These are phyloP conservation scores for Dalbergia oliveri DNA, from an alignment of 306 rosid species.

Conservation along the genomic window DNA sequence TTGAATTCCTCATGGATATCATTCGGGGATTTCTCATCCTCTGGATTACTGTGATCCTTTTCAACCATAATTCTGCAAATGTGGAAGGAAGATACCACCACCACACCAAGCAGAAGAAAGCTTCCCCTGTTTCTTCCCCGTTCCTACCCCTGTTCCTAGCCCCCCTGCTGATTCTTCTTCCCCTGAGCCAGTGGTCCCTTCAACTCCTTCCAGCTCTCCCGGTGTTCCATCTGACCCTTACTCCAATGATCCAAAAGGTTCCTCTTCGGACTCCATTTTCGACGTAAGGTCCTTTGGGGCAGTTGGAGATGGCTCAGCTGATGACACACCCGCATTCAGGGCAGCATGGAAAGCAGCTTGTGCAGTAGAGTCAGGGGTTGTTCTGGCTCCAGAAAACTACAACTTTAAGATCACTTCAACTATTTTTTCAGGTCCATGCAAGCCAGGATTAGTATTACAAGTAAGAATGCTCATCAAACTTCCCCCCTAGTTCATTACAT, in stretches of 20 bases:
- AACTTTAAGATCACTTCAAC: conserved; percentile 80
- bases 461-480: conserved; percentile 51
- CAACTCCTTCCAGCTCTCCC: conserved; percentile 50
- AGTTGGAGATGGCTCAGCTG: conserved; percentile 85
- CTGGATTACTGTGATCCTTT: conserved; percentile 45
- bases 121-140: conserved; percentile 46
- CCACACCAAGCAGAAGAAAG: conserved; percentile 61
- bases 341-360: conserved; percentile 97
- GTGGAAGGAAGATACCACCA: conserved; percentile 81
- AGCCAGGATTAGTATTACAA: conserved; percentile 84
- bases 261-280: conserved; percentile 53
- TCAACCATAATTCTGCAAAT: conserved; percentile 51
- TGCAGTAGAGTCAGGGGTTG: conserved; percentile 72
- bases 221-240: conserved; percentile 67
- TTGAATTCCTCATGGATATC: conserved; percentile 55
- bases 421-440: conserved; percentile 94
- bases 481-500: neutral
- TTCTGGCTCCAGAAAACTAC: conserved; percentile 69
- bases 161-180: conserved; percentile 41
- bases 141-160: conserved; percentile 38
- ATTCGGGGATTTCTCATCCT: conserved; percentile 44
- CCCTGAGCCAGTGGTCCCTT: conserved; percentile 39
- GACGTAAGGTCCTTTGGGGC: conserved; percentile 82
- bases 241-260: conserved; percentile 57
- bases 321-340: conserved; percentile 84